Percentiles rank a stretch among this genome's conserved stretches.
Evolutionary conservation across 2,329 filamentous ascomycete genomes (phyloP).

Genomic region (Sclerotinia glacialis): DNA sequence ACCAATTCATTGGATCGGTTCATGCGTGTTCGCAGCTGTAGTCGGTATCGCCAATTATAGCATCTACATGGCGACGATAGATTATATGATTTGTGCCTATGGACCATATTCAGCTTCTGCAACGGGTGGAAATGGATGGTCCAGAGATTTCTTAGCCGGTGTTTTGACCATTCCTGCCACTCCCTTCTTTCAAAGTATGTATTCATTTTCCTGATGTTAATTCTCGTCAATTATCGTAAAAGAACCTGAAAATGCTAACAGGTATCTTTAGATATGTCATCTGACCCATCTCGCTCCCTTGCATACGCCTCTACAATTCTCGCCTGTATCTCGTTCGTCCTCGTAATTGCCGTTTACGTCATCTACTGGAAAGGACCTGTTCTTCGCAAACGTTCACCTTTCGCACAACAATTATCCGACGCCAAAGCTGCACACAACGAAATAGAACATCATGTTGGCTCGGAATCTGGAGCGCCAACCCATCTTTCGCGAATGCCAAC

Average conservation of each 20-base stretch:
- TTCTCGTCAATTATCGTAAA: background rate
- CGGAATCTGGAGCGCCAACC: background rate
- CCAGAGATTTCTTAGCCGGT: slow-evolving; percentile 70
- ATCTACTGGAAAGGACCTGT: slow-evolving; percentile 64
- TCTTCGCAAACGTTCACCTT: slow-evolving; percentile 59
- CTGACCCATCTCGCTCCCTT: slow-evolving; percentile 47
- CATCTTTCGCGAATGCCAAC: slow-evolving; percentile 26
- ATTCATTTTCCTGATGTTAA: slow-evolving; percentile 1
- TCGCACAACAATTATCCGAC: slow-evolving; percentile 60
- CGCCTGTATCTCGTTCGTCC: slow-evolving; percentile 56
- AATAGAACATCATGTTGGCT: background rate
- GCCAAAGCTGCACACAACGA: slow-evolving; percentile 17
- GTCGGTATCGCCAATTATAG: slow-evolving; percentile 70
- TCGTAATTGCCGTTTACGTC: slow-evolving; percentile 62
- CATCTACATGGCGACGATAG: slow-evolving; percentile 74
- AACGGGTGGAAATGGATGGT: slow-evolving; percentile 72
- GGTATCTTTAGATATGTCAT: slow-evolving; percentile 44
- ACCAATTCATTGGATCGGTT: slow-evolving; percentile 64
- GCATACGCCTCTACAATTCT: slow-evolving; percentile 63
- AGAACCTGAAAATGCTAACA: background rate
- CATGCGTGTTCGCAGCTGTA: slow-evolving; percentile 61
- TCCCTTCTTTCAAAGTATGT: slow-evolving; percentile 55
- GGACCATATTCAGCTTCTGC: slow-evolving; percentile 71
- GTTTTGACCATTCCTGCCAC: slow-evolving; percentile 66
- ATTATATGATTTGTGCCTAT: slow-evolving; percentile 75